Conservation (phyloP, 2,329 filamentous ascomycete genomes). For the Aspergillus sp. region DNA sequence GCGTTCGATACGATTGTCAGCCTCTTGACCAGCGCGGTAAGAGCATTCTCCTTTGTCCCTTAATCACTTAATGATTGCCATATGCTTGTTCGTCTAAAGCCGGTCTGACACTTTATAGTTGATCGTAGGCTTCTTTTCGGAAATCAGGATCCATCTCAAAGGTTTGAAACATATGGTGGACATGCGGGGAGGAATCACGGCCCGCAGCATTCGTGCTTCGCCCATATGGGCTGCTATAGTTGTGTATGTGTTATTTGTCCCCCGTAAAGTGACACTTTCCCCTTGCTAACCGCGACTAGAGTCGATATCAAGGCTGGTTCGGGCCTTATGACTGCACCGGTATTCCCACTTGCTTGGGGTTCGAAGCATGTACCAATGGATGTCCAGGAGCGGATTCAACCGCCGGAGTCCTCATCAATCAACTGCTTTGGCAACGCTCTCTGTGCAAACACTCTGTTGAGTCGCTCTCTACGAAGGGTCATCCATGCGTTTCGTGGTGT, state of each 20-base stretch:
- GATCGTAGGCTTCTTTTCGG: conserved; percentile 32
- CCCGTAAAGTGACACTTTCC: neutral
- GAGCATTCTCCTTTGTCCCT: conserved; percentile 2
- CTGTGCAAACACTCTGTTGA: conserved; percentile 22
- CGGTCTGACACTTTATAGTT: conserved; percentile 16
- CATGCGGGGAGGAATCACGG: conserved; percentile 27
- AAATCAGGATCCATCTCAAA: conserved; percentile 33
- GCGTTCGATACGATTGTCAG: conserved; percentile 34
- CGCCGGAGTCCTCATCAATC: conserved; percentile 18
- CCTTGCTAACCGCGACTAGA: conserved; percentile 11
- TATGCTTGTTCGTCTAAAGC: neutral
- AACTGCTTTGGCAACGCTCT: conserved; percentile 22
- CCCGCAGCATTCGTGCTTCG: conserved; percentile 18
- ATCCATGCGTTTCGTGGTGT: conserved; percentile 24
- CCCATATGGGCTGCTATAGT: conserved; percentile 22
- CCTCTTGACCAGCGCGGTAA: conserved; percentile 31
- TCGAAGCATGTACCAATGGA: conserved; percentile 22
- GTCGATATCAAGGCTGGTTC: conserved; percentile 30
- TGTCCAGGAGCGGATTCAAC: conserved; percentile 22
- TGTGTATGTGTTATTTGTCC: conserved; percentile 15
- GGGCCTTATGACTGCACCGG: conserved; percentile 27
- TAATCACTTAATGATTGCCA: neutral
- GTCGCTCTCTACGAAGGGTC: conserved; percentile 18
- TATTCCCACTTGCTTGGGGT: conserved; percentile 29
- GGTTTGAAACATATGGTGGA: conserved; percentile 34